phyloP scores from a whole-genome alignment of 192 early-diverging fungal species.

The Entophlyctis helioformis region DNA sequence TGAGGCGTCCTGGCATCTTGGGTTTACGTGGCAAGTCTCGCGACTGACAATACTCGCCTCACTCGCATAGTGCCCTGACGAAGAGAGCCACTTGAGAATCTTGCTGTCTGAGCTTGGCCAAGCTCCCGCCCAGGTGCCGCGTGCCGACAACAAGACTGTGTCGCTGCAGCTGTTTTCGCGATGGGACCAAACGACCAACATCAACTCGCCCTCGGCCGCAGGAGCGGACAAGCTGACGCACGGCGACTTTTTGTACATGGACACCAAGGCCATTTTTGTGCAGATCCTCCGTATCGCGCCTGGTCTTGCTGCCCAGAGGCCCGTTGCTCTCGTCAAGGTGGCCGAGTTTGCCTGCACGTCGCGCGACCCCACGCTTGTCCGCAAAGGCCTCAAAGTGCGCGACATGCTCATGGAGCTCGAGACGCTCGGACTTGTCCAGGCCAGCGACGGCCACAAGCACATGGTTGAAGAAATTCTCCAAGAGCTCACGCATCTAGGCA shows the following conservation, averaged over 20 bases:
- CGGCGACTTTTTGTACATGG: constrained; percentile 89
- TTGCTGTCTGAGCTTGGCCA: constrained; percentile 68
- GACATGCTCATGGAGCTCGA: constrained; percentile 87
- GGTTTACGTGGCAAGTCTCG: no score
- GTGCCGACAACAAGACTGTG: constrained; percentile 65
- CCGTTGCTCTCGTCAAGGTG: constrained; percentile 55
- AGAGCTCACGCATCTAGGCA: constrained; percentile 84
- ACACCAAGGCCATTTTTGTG: constrained; percentile 87
- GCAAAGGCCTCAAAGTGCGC: constrained; percentile 89
- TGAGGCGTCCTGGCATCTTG: background rate
- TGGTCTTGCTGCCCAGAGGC: constrained; percentile 30
- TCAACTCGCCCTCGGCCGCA: constrained; percentile 40
- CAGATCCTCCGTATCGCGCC: constrained; percentile 87
- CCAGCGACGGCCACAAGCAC: constrained; percentile 61
- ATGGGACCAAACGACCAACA: constrained; percentile 71
- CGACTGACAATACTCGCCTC: no score
- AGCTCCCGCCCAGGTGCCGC: constrained; percentile 61
- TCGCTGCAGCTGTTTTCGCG: constrained; percentile 63
- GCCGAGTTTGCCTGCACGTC: constrained; percentile 80
- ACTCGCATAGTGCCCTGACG: constrained; percentile 42
- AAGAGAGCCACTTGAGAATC: constrained; percentile 69
- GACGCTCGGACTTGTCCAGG: constrained; percentile 60
- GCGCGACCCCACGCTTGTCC: constrained; percentile 75
- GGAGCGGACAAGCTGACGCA: constrained; percentile 86
- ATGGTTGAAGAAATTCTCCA: constrained; percentile 82